A percentile compares a stretch with the other conserved stretches of the same genome.
phyloP scores from a whole-genome alignment of 1,284 basidiomycete genomes.

The Cutaneotrichosporon arboriforme region DNA sequence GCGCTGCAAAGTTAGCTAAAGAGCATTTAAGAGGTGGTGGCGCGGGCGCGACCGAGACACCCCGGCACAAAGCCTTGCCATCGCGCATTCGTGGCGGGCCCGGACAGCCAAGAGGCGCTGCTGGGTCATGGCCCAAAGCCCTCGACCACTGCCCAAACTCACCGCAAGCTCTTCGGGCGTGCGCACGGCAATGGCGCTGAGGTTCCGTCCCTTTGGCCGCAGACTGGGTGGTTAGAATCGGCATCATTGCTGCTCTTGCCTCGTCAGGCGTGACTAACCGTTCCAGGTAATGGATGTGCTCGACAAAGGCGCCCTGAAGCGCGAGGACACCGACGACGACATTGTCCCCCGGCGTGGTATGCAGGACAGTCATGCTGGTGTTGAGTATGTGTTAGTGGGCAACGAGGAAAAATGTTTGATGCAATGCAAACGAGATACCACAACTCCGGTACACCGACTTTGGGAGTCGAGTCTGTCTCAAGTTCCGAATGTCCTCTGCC shows the following conservation, averaged over 20 bases:
- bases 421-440: no score
- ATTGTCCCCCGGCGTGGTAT: not conserved
- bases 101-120: no score
- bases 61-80: no score
- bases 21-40: not conserved
- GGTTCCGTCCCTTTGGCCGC: slow-evolving; percentile 20
- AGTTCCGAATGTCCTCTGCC: no score
- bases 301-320: slow-evolving; percentile 87
- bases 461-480: no score
- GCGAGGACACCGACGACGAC: slow-evolving; percentile 50
- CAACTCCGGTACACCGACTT: no score
- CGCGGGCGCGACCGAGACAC: no score
- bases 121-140: no score
- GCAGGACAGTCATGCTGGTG: not conserved
- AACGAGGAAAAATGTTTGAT: no score
- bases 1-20: slow-evolving; percentile 20
- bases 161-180: slow-evolving; percentile 65
- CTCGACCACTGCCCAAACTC: slow-evolving; percentile 17
- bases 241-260: not conserved
- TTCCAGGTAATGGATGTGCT: slow-evolving; percentile 58
- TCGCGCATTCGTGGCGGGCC: no score
- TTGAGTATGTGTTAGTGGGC: not conserved
- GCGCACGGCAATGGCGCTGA: slow-evolving; percentile 57
- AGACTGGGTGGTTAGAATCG: slow-evolving; percentile 19
- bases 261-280: slow-evolving; percentile 33